These are phyloP conservation scores for Hypoxylon sp. DNA, from an alignment of 2,329 filamentous ascomycete species.

Conservation along the genomic window DNA sequence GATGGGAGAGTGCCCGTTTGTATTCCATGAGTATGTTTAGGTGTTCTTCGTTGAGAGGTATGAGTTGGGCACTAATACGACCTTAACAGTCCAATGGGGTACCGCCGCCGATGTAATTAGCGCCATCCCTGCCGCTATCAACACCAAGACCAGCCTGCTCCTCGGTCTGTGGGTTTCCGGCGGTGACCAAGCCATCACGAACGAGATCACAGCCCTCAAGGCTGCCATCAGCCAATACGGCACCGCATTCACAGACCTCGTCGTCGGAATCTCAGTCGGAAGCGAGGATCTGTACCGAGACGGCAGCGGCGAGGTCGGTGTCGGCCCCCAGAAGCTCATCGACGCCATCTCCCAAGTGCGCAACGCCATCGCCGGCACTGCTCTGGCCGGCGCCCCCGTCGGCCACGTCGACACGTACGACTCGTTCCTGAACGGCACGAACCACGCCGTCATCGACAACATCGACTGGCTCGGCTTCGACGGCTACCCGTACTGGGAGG, in stretches of 20 bases:
- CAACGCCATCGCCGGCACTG: slow-evolving; percentile 53
- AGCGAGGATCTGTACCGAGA: slow-evolving; percentile 65
- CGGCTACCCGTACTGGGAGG: slow-evolving; percentile 63
- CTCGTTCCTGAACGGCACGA: slow-evolving; percentile 58
- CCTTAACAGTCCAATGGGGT: slow-evolving; percentile 44
- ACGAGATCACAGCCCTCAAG: slow-evolving; percentile 61
- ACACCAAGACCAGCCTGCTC: slow-evolving; percentile 58
- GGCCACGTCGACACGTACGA: slow-evolving; percentile 67
- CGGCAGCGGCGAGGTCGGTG: slow-evolving; percentile 49
- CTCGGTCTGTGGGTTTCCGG: slow-evolving; percentile 61
- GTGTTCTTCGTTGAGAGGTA: neutral
- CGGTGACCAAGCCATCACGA: slow-evolving; percentile 49
- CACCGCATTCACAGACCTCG: slow-evolving; percentile 52
- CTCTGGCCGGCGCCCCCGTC: slow-evolving; percentile 50
- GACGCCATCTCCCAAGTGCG: slow-evolving; percentile 66
- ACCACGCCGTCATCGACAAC: slow-evolving; percentile 58
- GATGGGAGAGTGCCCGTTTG: slow-evolving; percentile 46
- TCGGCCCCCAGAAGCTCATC: slow-evolving; percentile 57
- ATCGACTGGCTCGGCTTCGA: slow-evolving; percentile 64
- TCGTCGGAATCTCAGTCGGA: slow-evolving; percentile 63
- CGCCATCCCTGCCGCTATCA: slow-evolving; percentile 70
- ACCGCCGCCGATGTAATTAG: slow-evolving; percentile 64
- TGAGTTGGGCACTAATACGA: slow-evolving; percentile 16
- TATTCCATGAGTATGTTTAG: slow-evolving; percentile 46
- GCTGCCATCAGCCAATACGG: slow-evolving; percentile 57